phyloP scores from a whole-genome alignment of 495 filamentous ascomycete species.

The Daldinia childiae region DNA sequence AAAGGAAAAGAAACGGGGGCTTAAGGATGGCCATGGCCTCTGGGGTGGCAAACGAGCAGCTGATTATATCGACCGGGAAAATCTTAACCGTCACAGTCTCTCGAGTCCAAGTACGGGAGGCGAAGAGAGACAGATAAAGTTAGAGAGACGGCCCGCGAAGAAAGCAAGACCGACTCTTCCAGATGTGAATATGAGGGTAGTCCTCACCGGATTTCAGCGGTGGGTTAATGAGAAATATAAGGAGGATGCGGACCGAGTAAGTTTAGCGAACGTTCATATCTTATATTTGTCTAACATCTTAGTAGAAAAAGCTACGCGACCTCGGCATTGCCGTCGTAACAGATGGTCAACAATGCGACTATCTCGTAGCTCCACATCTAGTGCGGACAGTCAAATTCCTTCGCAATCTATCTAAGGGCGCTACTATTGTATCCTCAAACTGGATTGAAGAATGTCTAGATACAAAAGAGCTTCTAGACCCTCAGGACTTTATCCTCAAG shows the following conservation, averaged over 20 bases:
- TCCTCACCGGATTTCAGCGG: slow-evolving; percentile 80
- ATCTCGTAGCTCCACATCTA: slow-evolving; percentile 86
- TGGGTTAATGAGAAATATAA: slow-evolving; percentile 74
- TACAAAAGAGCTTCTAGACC: slow-evolving; percentile 61
- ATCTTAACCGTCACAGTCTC: slow-evolving; percentile 41
- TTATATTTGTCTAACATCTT: slow-evolving; percentile 40
- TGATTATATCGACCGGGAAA: slow-evolving; percentile 63
- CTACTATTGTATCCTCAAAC: slow-evolving; percentile 75
- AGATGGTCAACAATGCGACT: slow-evolving; percentile 77
- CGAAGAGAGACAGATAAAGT: slow-evolving; percentile 60
- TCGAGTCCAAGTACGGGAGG: slow-evolving; percentile 50
- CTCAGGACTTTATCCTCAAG: slow-evolving; percentile 69
- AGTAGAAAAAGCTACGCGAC: slow-evolving; percentile 80
- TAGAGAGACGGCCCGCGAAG: slow-evolving; percentile 62
- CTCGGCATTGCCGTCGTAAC: slow-evolving; percentile 83
- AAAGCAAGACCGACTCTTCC: slow-evolving; percentile 67
- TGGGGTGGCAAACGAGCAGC: slow-evolving; percentile 77
- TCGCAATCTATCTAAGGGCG: slow-evolving; percentile 79
- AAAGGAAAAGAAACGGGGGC: slow-evolving; percentile 82
- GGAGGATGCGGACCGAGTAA: slow-evolving; percentile 83
- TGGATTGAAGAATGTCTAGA: slow-evolving; percentile 82
- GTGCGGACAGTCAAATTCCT: slow-evolving; percentile 94
- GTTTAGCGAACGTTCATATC: slow-evolving; percentile 38
- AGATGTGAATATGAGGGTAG: slow-evolving; percentile 72
- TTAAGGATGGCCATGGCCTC: slow-evolving; percentile 74